Base-by-base conservation (phyloP, 2,329 filamentous ascomycete species). In the Neospermospora avenae region DNA sequence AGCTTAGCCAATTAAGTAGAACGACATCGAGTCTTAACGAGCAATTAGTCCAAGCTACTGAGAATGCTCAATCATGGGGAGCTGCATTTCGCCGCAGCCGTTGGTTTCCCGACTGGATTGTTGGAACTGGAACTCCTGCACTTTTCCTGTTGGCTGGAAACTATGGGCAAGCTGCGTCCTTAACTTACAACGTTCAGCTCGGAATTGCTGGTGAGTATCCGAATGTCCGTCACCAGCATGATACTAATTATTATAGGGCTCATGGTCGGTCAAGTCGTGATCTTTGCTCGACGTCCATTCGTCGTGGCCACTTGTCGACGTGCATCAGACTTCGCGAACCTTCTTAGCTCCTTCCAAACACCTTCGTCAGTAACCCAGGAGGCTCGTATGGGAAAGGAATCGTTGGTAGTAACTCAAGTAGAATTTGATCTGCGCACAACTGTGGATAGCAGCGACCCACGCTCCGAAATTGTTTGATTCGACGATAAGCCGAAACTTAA, bases 111-210 rank as follows among this genome's bases (percentile, higher is more conserved):
- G 63, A 69, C 13, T 67, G 65, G 62, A 56, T 45, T 39, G 34
- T 71, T 16, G 62, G 66, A 4, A 45, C 65, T 16, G 28, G 57
- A 10, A 57, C 41, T 45, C 65, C 65, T 14, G 24, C 65, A 8
- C 24, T 54, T n/a, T 45, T 62, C 6, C 44, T 72, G 5, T 28
- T 67, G 20, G 13, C 68, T 28, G 69, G 69, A 3, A 68, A 64
- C 31, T 67, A 67, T 55, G 68, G 68, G 3, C 56, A 69, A 18
- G 57, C 64, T 16, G 61, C 68, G 46, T 68, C 66, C 22, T 24
- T 70, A 7, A 20, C 51, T 20, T 63, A 64, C 8, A 71, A 71
- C 48, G 41, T 46, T 45, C 37, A 41, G 20, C 45, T 64, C 41
- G 25, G 61, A 13, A 18, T 48, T 46, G 25, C 39, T 45, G 57